These are phyloP conservation scores for Malania oleifera DNA, from an alignment of 164 flowering plant species.

Conservation along the genomic window DNA sequence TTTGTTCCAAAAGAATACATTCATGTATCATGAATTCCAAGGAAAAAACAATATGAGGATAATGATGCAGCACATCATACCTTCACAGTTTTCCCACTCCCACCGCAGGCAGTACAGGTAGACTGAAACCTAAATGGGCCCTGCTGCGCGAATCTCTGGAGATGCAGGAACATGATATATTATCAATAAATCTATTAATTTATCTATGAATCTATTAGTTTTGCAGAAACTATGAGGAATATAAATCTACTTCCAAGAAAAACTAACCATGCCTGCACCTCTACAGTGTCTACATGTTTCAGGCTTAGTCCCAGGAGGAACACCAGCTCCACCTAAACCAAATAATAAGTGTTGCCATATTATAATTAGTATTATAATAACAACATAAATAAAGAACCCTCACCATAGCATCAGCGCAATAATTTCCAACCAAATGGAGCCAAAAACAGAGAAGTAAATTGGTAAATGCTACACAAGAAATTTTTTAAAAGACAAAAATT, in stretches of 20 bases:
- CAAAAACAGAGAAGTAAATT: not conserved
- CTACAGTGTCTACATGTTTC: conserved; percentile 78
- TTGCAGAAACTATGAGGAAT: not conserved
- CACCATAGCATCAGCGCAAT: conserved; percentile 6
- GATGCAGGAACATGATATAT: conserved; percentile 9
- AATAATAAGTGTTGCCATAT: not conserved
- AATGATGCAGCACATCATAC: conserved; percentile 28
- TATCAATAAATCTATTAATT: not conserved
- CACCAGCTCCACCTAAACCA: conserved; percentile 83
- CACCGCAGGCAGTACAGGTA: conserved; percentile 70
- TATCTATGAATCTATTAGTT: not conserved
- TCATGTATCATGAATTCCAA: too few species aligned
- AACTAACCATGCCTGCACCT: conserved; percentile 85
- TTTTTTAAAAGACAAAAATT: not conserved
- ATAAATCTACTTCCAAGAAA: not conserved
- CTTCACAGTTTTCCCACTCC: conserved; percentile 69
- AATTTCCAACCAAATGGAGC: not conserved
- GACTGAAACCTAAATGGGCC: conserved; percentile 70
- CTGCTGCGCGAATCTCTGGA: conserved; percentile 53
- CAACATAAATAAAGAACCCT: conserved; percentile 1
- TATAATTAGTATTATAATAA: too few species aligned
- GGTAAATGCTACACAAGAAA: too few species aligned
- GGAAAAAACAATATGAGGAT: not conserved
- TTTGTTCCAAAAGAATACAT: too few species aligned
- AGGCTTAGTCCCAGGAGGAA: conserved; percentile 93